Conservation (phyloP, 305 asterid genomes). For the Fraxinus xanthoxyloides region DNA sequence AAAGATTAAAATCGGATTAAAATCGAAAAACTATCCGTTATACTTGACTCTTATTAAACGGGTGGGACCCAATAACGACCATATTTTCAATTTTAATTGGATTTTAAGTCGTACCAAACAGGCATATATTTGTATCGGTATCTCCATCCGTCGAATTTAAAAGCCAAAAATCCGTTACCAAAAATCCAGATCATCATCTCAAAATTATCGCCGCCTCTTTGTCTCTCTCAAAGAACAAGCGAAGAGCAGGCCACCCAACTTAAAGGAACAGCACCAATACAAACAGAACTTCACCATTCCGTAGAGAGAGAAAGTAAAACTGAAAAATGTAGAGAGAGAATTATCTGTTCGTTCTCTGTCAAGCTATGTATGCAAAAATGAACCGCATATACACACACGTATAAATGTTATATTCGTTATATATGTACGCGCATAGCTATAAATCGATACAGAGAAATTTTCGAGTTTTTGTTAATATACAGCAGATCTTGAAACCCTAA, state of each 20-base stretch:
- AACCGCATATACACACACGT: slow-evolving; percentile 20
- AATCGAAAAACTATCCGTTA: no score
- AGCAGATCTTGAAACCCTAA: slow-evolving; percentile 37
- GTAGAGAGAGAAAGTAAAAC: slow-evolving; percentile 16
- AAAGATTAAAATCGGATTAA: no score
- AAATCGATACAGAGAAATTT: neutral
- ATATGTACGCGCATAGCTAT: neutral
- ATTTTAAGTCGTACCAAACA: no score
- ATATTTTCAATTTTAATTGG: no score
- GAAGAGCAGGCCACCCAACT: slow-evolving; percentile 49
- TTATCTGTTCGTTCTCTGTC: neutral
- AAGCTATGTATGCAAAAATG: slow-evolving; percentile 11
- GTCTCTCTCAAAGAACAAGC: slow-evolving; percentile 28
- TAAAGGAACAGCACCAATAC: slow-evolving; percentile 29
- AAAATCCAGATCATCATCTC: slow-evolving; percentile 31
- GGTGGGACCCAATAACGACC: no score
- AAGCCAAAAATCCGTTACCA: neutral
- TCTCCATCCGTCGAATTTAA: no score
- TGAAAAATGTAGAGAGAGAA: slow-evolving; percentile 1
- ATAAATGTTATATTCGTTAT: slow-evolving; percentile 14
- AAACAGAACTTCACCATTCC: slow-evolving; percentile 25
- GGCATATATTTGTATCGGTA: no score
- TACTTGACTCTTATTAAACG: no score
- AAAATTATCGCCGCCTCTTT: slow-evolving; percentile 16
- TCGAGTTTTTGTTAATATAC: slow-evolving; percentile 8